Evolutionary conservation across 2,329 filamentous ascomycete genomes (phyloP), one percentile per base, ranked within the genome.

Genomic region (Pezicula radicicola): DNA sequence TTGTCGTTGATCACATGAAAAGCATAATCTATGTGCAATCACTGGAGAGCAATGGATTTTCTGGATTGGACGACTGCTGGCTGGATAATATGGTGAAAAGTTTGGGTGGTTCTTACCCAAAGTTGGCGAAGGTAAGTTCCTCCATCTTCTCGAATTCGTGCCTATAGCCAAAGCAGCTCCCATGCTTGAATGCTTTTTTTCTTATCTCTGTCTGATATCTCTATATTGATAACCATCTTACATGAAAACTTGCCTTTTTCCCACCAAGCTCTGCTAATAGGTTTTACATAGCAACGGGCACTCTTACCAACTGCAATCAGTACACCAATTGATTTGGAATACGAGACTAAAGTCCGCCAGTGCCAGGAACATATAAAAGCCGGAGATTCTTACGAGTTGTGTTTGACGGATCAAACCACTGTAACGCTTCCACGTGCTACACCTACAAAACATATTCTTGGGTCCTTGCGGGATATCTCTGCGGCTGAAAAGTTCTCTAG

Each of bases 1-100:
- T 89, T 21, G 78, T 89, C 6, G 64, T 88, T 21, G 84, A 89
- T 60, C 83, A 86, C 54, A 65, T 75, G n/a, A 70, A 76, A 2
- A 73, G 75, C 19, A 70, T 71, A n/a, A 64, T 81, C 6, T 80
- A 81, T 51, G 64, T 87, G 13, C 86, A 89, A 63, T 81, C 78
- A 13, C 74, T 86, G n/a, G 55, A 49, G 42, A 30, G 70, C 66
- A 15, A 54, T 66, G 10, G 50, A 69, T 2, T 72, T 76, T 27
- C 58, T 73, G 15, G 70, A 78, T 63, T 47, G 30, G 30, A 33
- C 30, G 30, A 33, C 30, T 10, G 30, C 30, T 33, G 30, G 30
- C 30, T 33, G 12, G 30, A 33, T 33, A 33, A 33, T 3, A 33
- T 33, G 30, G 12, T 7, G 9, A 33, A 13, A 33, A 33, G 7